Base-by-base conservation (phyloP, 202 grass and related monocot genomes). In the Elaeis oleifera region DNA sequence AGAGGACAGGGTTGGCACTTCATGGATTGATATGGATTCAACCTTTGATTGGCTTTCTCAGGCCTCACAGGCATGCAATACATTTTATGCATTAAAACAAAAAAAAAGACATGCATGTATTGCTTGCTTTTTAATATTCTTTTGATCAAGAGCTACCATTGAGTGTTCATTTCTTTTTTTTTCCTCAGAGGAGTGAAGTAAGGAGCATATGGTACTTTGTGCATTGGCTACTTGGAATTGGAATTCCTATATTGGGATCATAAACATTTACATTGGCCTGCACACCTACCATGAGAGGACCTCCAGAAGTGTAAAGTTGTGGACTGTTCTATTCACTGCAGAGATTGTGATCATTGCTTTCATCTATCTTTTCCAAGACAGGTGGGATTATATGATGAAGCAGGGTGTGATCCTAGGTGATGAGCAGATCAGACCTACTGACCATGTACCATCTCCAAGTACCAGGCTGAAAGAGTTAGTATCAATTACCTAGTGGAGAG, bases 11-110 rank as follows among this genome's bases (percentile, higher is more conserved):
- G 29, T 23, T 99, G 49, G 69, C 66, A n/a, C 55, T 99, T 23
- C 94, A 94, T 72, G 88, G 66, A 15, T 83, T 94, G 71, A 80
- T 99, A 55, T 99, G 82, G 85, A 69, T 94, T 69, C 95, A 99
- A 58, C 95, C 95, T 28, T 64, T 99, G 59, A 57, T 89, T 29
- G 85, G 82, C 58, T 94, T 89, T 65, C 63, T 99, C 31, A 76
- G 88, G 48, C 85, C 95, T 17, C 81, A 84, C 59, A 99, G 95
- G 88, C 85, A 51, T 5, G 20, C 31, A 24, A 14, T 2, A 8
- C 17, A 59, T 64, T 57, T 75, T 65, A 23, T 4, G 48, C 20
- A 20, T 20, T 20, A 20, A 5, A 50, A 25, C 9, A 20, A 53
- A 53, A 53, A 71, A 48, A 27, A 51, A 57, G 17, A 23, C 17